A percentile compares a stretch with the other conserved stretches of the same genome.
These are phyloP conservation scores for Paramecium sonneborni DNA, from an alignment of 73 alveolate genomes.

Conservation along the genomic window DNA sequence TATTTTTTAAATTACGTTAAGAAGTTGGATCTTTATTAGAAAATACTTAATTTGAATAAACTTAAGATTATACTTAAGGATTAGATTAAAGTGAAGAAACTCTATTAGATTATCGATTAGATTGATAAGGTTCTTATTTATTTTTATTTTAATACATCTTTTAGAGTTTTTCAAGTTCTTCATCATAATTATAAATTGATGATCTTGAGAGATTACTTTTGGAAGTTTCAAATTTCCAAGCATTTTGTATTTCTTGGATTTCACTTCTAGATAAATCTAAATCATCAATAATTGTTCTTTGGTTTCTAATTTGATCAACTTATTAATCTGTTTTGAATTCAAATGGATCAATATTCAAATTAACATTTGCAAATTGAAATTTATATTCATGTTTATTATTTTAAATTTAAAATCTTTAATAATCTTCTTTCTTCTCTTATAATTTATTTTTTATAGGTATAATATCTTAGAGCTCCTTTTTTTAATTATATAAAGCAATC, in stretches of 20 bases:
- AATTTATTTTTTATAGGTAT: background rate
- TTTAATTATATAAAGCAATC: conserved; percentile 3
- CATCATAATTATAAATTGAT: background rate
- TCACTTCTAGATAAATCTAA: background rate
- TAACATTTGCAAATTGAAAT: background rate
- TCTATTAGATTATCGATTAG: background rate
- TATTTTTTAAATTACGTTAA: background rate
- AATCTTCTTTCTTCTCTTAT: background rate
- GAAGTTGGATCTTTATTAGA: background rate
- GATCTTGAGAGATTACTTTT: background rate
- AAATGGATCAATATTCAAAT: background rate
- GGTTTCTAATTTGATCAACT: background rate
- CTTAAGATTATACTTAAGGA: background rate
- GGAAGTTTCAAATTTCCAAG: conserved; percentile 8
- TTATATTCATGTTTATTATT: background rate
- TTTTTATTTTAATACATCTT: background rate
- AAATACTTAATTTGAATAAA: background rate
- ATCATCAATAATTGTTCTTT: background rate
- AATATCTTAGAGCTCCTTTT: background rate
- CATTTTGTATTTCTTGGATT: conserved; percentile 1
- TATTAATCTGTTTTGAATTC: conserved; percentile 1
- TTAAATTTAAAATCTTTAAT: background rate
- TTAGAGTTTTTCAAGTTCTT: background rate
- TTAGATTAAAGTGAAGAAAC: background rate
- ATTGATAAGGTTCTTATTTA: background rate